phyloP scores from a whole-genome alignment of 2,329 filamentous ascomycete genomes.

The Corinectria fuckeliana region DNA sequence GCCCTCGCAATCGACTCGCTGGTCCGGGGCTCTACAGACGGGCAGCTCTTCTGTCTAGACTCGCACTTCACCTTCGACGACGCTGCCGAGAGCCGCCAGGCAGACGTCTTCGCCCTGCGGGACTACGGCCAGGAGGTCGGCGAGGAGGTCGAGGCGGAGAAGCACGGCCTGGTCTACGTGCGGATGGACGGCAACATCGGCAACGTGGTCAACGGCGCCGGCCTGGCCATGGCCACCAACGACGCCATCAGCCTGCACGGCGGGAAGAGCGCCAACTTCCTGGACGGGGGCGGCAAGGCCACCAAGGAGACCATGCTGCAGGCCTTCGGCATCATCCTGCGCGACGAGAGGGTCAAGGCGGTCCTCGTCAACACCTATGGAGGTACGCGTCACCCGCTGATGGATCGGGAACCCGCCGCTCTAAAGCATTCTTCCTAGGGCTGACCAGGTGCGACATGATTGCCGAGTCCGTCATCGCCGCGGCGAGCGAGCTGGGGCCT shows the following conservation, averaged over 20 bases:
- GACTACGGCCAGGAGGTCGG: constrained; percentile 43
- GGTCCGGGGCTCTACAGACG: constrained; percentile 33
- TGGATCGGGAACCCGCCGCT: no score
- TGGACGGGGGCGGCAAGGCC: constrained; percentile 90
- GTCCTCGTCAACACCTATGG: constrained; percentile 65
- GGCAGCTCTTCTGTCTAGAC: constrained; percentile 42
- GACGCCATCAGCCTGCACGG: constrained; percentile 75
- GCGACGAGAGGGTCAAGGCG: constrained; percentile 74
- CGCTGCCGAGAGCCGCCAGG: constrained; percentile 51
- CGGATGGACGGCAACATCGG: constrained; percentile 70
- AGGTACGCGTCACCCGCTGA: constrained; percentile 31
- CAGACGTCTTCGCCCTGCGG: constrained; percentile 46
- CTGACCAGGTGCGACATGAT: constrained; percentile 59
- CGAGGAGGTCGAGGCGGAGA: constrained; percentile 49
- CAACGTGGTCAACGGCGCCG: constrained; percentile 87
- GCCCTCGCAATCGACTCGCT: constrained; percentile 52
- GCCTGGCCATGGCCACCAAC: constrained; percentile 89
- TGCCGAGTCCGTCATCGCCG: constrained; percentile 55
- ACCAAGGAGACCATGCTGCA: constrained; percentile 81
- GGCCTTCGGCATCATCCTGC: constrained; percentile 75
- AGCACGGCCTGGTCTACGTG: constrained; percentile 80
- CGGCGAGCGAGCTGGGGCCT: constrained; percentile 45
- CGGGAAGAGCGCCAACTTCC: constrained; percentile 79
- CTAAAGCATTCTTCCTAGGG: no score
- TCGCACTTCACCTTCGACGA: constrained; percentile 57